Evolutionary conservation across 2,329 filamentous ascomycete species (phyloP).

Genomic region (Pseudogymnoascus sp.): DNA sequence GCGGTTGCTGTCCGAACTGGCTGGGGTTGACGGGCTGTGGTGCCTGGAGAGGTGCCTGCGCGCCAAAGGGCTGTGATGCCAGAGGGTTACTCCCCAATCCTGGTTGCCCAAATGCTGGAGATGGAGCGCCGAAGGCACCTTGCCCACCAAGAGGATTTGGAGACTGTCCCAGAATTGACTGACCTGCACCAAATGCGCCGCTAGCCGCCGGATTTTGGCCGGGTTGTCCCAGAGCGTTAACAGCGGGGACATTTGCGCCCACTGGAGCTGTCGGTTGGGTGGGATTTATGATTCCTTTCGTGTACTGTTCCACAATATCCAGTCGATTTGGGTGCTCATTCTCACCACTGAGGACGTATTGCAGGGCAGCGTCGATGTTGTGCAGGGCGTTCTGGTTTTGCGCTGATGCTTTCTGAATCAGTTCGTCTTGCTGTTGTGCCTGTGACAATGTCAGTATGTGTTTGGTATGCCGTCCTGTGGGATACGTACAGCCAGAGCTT

Average conservation of each 20-base stretch:
- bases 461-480: neutral
- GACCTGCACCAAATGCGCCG: slow-evolving; percentile 33
- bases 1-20: slow-evolving; percentile 38
- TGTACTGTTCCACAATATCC: slow-evolving; percentile 50
- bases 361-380: slow-evolving; percentile 64
- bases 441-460: slow-evolving; percentile 28
- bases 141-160: slow-evolving; percentile 27
- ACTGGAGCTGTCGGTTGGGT: neutral
- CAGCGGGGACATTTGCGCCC: slow-evolving; percentile 16
- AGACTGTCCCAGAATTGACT: slow-evolving; percentile 31
- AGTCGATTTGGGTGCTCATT: slow-evolving; percentile 69
- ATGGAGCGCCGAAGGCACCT: slow-evolving; percentile 26
- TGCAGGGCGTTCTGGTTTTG: slow-evolving; percentile 66
- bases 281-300: slow-evolving; percentile 27
- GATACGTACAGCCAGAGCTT: slow-evolving; percentile 23
- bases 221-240: slow-evolving; percentile 27
- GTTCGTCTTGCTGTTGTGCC: slow-evolving; percentile 52
- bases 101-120: slow-evolving; percentile 9
- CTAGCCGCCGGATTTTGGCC: slow-evolving; percentile 13
- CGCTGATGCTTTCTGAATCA: slow-evolving; percentile 58
- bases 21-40: slow-evolving; percentile 25
- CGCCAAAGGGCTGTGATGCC: slow-evolving; percentile 13
- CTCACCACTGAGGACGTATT: slow-evolving; percentile 58
- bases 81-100: slow-evolving; percentile 9
- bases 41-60: slow-evolving; percentile 25